Conservation (phyloP, 2,329 filamentous ascomycete genomes). For the Dichotomopilus funicola region DNA sequence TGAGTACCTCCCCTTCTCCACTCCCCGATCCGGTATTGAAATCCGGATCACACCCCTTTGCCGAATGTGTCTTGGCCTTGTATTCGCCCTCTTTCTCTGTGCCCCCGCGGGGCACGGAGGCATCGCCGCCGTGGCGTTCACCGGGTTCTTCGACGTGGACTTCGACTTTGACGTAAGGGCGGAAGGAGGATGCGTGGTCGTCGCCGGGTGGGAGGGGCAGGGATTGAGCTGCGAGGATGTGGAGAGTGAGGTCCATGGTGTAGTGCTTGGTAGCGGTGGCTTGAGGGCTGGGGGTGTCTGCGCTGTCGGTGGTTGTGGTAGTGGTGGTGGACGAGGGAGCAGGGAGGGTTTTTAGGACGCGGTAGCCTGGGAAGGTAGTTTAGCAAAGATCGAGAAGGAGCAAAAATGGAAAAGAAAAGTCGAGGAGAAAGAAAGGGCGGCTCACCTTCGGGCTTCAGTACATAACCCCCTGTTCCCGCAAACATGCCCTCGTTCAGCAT, state of each 20-base stretch:
- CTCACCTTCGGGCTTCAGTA: slow-evolving; percentile 70
- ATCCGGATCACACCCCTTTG: slow-evolving; percentile 55
- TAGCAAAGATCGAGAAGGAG: background rate
- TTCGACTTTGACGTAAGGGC: slow-evolving; percentile 77
- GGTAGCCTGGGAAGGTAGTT: slow-evolving; percentile 29
- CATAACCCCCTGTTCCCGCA: slow-evolving; percentile 72
- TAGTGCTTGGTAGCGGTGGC: slow-evolving; percentile 40
- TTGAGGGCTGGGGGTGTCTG: slow-evolving; percentile 18
- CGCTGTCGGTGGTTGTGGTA: slow-evolving; percentile 17
- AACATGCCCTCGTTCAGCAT: slow-evolving; percentile 97
- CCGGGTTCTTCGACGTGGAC: slow-evolving; percentile 69
- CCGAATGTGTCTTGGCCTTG: slow-evolving; percentile 48
- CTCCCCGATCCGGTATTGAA: slow-evolving; percentile 32
- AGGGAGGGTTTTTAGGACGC: slow-evolving; percentile 28
- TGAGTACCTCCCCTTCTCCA: slow-evolving; percentile 43
- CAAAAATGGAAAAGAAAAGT: background rate
- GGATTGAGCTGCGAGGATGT: slow-evolving; percentile 69
- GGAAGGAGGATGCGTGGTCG: slow-evolving; percentile 50
- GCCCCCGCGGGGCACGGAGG: slow-evolving; percentile 34
- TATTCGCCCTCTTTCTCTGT: slow-evolving; percentile 52
- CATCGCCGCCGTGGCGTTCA: slow-evolving; percentile 40
- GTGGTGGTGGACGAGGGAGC: background rate
- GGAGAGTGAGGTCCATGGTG: slow-evolving; percentile 63
- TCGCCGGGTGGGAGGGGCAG: slow-evolving; percentile 58
- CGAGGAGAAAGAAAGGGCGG: background rate